Percentiles rank a stretch among this genome's conserved stretches.
phyloP scores from a whole-genome alignment of 2,329 filamentous ascomycete species.

The Stemphylium vesicarium region DNA sequence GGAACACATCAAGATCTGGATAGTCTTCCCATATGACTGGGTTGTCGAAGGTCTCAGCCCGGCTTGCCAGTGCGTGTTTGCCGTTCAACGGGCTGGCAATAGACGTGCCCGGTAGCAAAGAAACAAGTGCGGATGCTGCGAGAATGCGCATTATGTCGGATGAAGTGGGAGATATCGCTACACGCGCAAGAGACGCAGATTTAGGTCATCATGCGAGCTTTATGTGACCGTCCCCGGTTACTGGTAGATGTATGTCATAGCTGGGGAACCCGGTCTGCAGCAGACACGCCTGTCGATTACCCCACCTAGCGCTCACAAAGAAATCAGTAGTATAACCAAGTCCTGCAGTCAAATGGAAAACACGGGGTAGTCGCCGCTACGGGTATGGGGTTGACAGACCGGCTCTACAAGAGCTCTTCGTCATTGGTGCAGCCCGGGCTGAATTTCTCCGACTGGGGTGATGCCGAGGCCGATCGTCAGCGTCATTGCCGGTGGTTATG shows the following conservation, averaged over 20 bases:
- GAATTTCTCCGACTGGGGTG: constrained; percentile 16
- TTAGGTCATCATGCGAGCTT: neutral
- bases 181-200: neutral
- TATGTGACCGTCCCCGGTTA: neutral
- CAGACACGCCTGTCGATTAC: neutral
- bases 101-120: neutral
- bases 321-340: neutral
- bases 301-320: neutral
- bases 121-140: neutral
- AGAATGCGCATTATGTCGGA: constrained; percentile 7
- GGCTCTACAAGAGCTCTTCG: neutral
- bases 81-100: constrained; percentile 2
- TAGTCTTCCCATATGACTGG: constrained; percentile 64
- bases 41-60: constrained; percentile 52
- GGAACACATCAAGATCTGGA: constrained; percentile 62
- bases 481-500: constrained; percentile 11
- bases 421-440: constrained; percentile 22
- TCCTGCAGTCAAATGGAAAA: constrained; percentile 8
- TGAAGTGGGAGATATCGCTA: neutral
- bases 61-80: constrained; percentile 1
- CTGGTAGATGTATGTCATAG: neutral
- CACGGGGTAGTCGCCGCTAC: constrained; percentile 10
- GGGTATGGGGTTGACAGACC: constrained; percentile 3
- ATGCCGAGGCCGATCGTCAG: neutral
- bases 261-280: neutral